These are phyloP conservation scores for Curvularia lunata DNA, from an alignment of 2,329 filamentous ascomycete species.

Conservation along the genomic window DNA sequence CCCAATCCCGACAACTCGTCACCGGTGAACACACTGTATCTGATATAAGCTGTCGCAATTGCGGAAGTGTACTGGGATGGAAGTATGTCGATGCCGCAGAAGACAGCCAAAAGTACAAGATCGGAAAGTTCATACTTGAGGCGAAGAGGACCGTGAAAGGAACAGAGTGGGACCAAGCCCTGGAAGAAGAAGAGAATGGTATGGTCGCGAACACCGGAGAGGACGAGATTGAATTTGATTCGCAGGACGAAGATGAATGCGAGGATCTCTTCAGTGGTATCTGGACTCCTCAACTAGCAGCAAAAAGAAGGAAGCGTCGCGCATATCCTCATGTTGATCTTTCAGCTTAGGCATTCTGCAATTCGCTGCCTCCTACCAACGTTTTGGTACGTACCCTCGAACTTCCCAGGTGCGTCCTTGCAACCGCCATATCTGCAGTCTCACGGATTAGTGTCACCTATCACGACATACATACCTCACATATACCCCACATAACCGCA, in stretches of 20 bases:
- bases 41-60: constrained; percentile 64
- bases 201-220: constrained; percentile 15
- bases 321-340: constrained; percentile 5
- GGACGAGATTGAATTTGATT: constrained; percentile 64
- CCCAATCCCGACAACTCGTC: constrained; percentile 65
- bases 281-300: constrained; percentile 64
- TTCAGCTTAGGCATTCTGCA: background rate
- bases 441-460: background rate
- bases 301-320: constrained; percentile 40
- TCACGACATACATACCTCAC: background rate
- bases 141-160: constrained; percentile 61
- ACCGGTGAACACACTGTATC: constrained; percentile 68
- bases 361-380: background rate
- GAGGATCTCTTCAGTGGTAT: constrained; percentile 69
- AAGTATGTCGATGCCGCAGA: constrained; percentile 69
- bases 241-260: constrained; percentile 70
- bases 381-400: background rate
- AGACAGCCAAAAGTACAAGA: constrained; percentile 67
- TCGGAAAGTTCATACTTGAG: constrained; percentile 71
- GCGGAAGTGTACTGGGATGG: constrained; percentile 66
- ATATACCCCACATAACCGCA: background rate
- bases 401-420: background rate
- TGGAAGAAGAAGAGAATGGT: constrained; percentile 30
- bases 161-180: constrained; percentile 59
- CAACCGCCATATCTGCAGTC: background rate